phyloP scores from a whole-genome alignment of 768 basidiomycete species.

The Xanthoconium stramineum region DNA sequence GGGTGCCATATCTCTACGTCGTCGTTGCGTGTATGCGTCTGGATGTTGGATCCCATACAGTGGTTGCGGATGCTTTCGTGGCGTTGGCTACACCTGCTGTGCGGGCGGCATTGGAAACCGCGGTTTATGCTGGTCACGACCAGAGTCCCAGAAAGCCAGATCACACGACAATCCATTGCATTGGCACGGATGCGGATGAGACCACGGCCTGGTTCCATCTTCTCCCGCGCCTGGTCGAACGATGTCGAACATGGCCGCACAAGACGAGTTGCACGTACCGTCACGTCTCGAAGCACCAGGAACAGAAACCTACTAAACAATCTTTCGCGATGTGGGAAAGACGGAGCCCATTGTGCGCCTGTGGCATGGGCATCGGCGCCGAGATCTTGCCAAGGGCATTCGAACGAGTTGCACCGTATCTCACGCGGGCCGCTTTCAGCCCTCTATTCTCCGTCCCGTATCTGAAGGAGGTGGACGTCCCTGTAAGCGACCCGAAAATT shows the following conservation, averaged over 20 bases:
- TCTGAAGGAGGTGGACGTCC: slow-evolving; percentile 31
- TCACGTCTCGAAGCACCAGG: slow-evolving; percentile 20
- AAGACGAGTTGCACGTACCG: slow-evolving; percentile 32
- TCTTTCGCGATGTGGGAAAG: slow-evolving; percentile 32
- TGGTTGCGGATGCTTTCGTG: slow-evolving; percentile 48
- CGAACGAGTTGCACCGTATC: slow-evolving; percentile 38
- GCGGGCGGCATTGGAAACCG: neutral
- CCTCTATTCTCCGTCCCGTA: slow-evolving; percentile 54
- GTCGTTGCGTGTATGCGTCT: slow-evolving; percentile 44
- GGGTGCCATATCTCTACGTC: slow-evolving; percentile 36
- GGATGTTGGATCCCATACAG: slow-evolving; percentile 41
- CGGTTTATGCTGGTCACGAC: too few species aligned
- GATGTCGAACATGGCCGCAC: slow-evolving; percentile 56
- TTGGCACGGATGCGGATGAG: slow-evolving; percentile 16
- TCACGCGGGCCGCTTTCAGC: slow-evolving; percentile 50
- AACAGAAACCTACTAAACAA: slow-evolving; percentile 1
- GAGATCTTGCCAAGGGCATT: slow-evolving; percentile 27
- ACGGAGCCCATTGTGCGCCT: slow-evolving; percentile 10
- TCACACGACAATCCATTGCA: slow-evolving; percentile 6
- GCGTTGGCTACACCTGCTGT: slow-evolving; percentile 30
- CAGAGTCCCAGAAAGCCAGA: neutral
- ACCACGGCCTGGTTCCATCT: slow-evolving; percentile 46
- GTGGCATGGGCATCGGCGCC: slow-evolving; percentile 14
- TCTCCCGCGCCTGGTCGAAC: slow-evolving; percentile 50
- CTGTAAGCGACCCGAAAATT: neutral